Base-by-base conservation (phyloP, 1,284 basidiomycete species). In the Puccinia hordei region DNA sequence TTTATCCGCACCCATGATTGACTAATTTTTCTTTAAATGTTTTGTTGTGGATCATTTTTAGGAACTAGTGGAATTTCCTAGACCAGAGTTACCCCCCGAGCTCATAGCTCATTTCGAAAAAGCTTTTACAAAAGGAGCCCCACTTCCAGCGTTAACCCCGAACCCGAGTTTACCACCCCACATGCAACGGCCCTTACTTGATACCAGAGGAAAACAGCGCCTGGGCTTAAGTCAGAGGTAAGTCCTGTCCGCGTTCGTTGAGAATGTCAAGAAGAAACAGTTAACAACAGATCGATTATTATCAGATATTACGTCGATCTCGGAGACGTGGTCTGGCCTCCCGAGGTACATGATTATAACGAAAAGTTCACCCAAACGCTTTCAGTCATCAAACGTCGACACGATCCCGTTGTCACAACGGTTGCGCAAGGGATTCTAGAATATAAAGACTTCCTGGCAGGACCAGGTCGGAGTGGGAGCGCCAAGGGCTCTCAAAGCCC, bases 361-460 rank as follows among this genome's bases (percentile, higher is more conserved):
- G 90, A 91, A 73, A 88, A 90, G 17, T 98, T 99, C 87, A 99
- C 97, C 0, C 91, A 91, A 82, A 87, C 91, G 17, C 89, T 99
- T 4, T 92, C 97, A 81, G 88, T 90, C 59, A 97, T 99, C 88
- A 99, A 99, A 87, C 90, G 89, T 82, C 89, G 97, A 38, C 97
- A 99, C 86, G 96, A 99, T 85, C 95, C 95, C 0, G 98, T 97
- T 0, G 97, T 99, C 10, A 97, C 96, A 0, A 98, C 95, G 8
- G 92, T 98, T 72, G 95, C 87, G 0, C 95, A 98, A 86, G 97
- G 90, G 41, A 88, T 90, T 30, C 85, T 90, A 72, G 90, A 90
- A 83, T 90, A 89, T 88, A 90, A 90, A 85, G 86, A 87, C 81
- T 85, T 81, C 82, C 83, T 41, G 84, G 85, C 46, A 84, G 85